Evolutionary conservation across 257 asterid species (phyloP).

Genomic region (Nicotiana tabacum): DNA sequence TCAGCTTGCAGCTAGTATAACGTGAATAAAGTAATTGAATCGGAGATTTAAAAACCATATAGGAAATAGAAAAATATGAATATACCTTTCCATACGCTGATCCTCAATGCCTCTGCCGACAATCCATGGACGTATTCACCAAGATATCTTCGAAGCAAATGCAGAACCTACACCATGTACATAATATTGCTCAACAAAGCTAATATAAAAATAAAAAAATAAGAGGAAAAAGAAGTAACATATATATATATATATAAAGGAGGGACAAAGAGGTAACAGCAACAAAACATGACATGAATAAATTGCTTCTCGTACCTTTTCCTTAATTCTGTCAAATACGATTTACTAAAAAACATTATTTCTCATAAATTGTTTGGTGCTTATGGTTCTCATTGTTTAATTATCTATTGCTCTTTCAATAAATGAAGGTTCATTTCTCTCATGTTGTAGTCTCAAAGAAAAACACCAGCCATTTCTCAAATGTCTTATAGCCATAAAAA

Average conservation of each 20-base stretch:
- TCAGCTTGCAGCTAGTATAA: background rate
- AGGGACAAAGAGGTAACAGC: background rate
- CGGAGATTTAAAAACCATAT: background rate
- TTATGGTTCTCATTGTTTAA: background rate
- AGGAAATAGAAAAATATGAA: background rate
- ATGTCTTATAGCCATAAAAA: background rate
- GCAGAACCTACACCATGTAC: slow-evolving; percentile 62
- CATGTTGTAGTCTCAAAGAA: background rate
- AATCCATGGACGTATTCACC: slow-evolving; percentile 99
- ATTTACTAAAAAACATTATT: background rate
- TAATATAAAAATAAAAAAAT: background rate
- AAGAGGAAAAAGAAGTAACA: no score
- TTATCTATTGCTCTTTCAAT: background rate
- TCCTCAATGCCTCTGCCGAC: slow-evolving; percentile 93
- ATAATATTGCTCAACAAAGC: slow-evolving; percentile 9
- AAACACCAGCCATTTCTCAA: background rate
- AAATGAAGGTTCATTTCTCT: background rate
- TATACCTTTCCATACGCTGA: slow-evolving; percentile 96
- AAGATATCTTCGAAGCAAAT: slow-evolving; percentile 94
- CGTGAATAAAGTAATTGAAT: background rate
- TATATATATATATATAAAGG: background rate
- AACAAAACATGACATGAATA: background rate
- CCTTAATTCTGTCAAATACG: background rate
- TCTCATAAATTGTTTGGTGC: background rate
- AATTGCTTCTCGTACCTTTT: background rate